phyloP scores from a whole-genome alignment of 106 monocot genomes.

The Triglochin maritima region DNA sequence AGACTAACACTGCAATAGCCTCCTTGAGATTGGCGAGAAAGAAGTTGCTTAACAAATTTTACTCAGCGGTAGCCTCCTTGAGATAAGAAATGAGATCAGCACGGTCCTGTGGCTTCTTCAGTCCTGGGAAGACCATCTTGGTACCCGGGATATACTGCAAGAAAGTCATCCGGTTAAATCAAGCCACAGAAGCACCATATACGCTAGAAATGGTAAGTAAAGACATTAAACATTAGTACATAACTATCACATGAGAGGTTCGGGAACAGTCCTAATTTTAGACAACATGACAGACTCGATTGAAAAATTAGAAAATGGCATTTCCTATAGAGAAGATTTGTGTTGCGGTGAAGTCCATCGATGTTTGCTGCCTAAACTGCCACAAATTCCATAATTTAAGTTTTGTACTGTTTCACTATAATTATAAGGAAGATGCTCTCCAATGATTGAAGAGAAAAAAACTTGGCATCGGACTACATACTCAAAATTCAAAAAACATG shows the following conservation, averaged over 20 bases:
- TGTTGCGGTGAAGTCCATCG: too few relatives aligned
- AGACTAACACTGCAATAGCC: neutral
- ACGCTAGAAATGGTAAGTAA: neutral
- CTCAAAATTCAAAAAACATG: too few relatives aligned
- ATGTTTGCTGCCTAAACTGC: too few relatives aligned
- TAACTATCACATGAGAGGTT: neutral
- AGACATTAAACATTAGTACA: neutral
- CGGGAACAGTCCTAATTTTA: neutral
- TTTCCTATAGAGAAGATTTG: too few relatives aligned
- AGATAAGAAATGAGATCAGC: constrained; percentile 19
- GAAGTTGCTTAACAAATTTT: neutral
- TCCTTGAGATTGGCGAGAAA: neutral
- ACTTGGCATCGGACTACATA: too few relatives aligned
- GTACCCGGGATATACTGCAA: constrained; percentile 27
- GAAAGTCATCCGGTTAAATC: neutral
- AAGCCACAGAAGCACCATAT: neutral
- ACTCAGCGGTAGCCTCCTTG: constrained; percentile 4
- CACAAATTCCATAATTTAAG: too few relatives aligned
- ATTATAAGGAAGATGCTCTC: too few relatives aligned
- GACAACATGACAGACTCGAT: neutral
- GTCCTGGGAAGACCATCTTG: constrained; percentile 19
- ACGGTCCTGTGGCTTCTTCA: constrained; percentile 22
- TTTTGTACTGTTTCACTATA: too few relatives aligned
- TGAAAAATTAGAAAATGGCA: neutral
- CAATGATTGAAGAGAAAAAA: too few relatives aligned